Evolutionary conservation across 176 grass and related monocot species (phyloP).

Genomic region (Themeda triandra): DNA sequence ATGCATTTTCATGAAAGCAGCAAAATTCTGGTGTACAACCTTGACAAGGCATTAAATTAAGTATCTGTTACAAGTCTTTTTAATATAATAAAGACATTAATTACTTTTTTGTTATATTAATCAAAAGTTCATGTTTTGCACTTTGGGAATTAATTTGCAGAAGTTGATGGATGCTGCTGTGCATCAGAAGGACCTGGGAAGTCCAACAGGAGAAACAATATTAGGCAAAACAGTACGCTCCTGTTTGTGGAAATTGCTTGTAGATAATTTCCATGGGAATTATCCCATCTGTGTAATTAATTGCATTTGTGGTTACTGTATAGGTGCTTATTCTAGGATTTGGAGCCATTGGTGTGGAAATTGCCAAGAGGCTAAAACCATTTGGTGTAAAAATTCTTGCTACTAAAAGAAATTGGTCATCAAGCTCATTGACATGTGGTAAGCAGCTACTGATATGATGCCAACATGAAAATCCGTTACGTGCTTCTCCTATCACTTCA

Average conservation of each 20-base stretch:
- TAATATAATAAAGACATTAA: not conserved
- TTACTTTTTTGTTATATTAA: not conserved
- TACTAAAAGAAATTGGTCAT: conserved; percentile 83
- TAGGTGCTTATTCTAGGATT: conserved; percentile 88
- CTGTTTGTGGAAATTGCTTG: not conserved
- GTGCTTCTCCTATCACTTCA: conserved; percentile 7
- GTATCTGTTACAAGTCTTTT: not conserved
- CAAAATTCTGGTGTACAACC: not conserved
- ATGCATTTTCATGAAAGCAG: not conserved
- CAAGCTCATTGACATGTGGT: conserved; percentile 40
- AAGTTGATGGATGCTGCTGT: conserved; percentile 74
- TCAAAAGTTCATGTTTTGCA: not conserved
- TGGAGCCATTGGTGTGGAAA: conserved; percentile 71
- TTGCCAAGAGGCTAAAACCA: conserved; percentile 75
- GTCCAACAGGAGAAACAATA: conserved; percentile 75
- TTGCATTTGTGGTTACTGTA: conserved; percentile 16
- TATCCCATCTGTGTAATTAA: not conserved
- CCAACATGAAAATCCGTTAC: not conserved
- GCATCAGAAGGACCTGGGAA: conserved; percentile 54
- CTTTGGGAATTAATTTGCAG: conserved; percentile 40
- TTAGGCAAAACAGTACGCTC: conserved; percentile 78
- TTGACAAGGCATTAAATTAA: not conserved
- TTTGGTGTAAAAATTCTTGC: conserved; percentile 93
- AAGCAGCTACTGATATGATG: conserved; percentile 10
- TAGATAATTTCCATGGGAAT: not conserved